Conservation (phyloP, 2,329 filamentous ascomycete genomes). For the Curvularia sp. region DNA sequence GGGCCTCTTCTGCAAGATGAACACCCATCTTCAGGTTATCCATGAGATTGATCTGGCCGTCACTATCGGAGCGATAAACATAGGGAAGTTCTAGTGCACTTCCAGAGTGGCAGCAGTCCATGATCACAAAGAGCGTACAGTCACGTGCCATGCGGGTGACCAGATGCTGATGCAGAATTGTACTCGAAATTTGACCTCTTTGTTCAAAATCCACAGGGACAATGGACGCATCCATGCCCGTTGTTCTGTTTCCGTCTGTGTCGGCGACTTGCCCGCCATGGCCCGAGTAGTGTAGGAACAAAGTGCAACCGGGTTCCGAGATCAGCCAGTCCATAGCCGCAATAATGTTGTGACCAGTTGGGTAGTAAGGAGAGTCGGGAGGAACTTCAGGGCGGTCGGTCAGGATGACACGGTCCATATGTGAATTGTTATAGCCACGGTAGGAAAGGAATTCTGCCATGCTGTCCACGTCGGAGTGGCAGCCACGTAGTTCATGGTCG, state of each 20-base stretch:
- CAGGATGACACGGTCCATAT: slow-evolving; percentile 55
- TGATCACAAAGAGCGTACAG: slow-evolving; percentile 62
- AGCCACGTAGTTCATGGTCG: slow-evolving; percentile 56
- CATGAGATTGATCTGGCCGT: slow-evolving; percentile 63
- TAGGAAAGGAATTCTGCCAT: slow-evolving; percentile 56
- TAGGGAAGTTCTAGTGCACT: slow-evolving; percentile 66
- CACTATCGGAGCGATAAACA: slow-evolving; percentile 63
- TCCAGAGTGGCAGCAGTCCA: slow-evolving; percentile 69
- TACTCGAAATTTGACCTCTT: slow-evolving; percentile 62
- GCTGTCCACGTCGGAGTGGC: slow-evolving; percentile 59
- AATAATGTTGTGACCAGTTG: slow-evolving; percentile 55
- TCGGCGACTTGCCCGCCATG: slow-evolving; percentile 64
- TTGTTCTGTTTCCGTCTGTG: slow-evolving; percentile 49
- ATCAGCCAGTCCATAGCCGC: slow-evolving; percentile 67
- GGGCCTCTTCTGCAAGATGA: slow-evolving; percentile 59
- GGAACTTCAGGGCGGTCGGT: slow-evolving; percentile 49
- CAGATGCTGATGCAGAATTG: slow-evolving; percentile 60
- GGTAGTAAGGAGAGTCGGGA: slow-evolving; percentile 44
- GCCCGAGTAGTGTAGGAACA: slow-evolving; percentile 66
- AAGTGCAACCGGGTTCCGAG: slow-evolving; percentile 58
- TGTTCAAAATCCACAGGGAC: slow-evolving; percentile 61
- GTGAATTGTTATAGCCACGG: slow-evolving; percentile 52
- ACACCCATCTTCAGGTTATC: slow-evolving; percentile 63
- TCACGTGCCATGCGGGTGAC: slow-evolving; percentile 60
- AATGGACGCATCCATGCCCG: slow-evolving; percentile 58